These are phyloP conservation scores for Incumbomyces lentus DNA, from an alignment of 2,329 filamentous ascomycete species.

Conservation along the genomic window DNA sequence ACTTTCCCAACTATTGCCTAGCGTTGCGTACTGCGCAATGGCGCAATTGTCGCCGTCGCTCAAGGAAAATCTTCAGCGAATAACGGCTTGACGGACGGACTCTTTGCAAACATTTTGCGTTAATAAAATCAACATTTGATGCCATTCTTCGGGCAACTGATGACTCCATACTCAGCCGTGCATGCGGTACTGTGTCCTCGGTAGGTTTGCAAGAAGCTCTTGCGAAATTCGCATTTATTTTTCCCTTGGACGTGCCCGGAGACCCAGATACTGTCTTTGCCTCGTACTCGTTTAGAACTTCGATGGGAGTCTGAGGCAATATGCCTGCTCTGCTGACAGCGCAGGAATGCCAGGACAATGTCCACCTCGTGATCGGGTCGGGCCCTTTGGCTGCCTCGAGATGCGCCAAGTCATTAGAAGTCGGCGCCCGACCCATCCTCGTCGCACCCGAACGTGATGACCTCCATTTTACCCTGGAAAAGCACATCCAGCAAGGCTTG, in stretches of 20 bases:
- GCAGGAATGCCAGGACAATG: slow-evolving; percentile 30
- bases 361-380: slow-evolving; percentile 73
- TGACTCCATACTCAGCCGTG: too few relatives aligned
- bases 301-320: neutral
- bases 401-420: slow-evolving; percentile 67
- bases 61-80: too few relatives aligned
- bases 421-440: slow-evolving; percentile 70
- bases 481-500: slow-evolving; percentile 33
- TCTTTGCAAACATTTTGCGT: too few relatives aligned
- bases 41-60: too few relatives aligned
- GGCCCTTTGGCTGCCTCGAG: slow-evolving; percentile 80
- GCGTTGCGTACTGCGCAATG: too few relatives aligned
- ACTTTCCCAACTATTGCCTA: too few relatives aligned
- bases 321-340: slow-evolving; percentile 28
- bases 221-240: neutral
- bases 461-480: slow-evolving; percentile 46
- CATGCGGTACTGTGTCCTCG: too few relatives aligned
- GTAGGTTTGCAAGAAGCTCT: too few relatives aligned
- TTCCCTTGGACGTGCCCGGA: neutral
- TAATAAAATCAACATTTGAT: too few relatives aligned
- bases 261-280: neutral
- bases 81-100: too few relatives aligned
- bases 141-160: too few relatives aligned
- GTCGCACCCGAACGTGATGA: slow-evolving; percentile 58
- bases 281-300: neutral